Evolutionary conservation across 179 eudicot species (phyloP).

Genomic region (Drosera spatulata): DNA sequence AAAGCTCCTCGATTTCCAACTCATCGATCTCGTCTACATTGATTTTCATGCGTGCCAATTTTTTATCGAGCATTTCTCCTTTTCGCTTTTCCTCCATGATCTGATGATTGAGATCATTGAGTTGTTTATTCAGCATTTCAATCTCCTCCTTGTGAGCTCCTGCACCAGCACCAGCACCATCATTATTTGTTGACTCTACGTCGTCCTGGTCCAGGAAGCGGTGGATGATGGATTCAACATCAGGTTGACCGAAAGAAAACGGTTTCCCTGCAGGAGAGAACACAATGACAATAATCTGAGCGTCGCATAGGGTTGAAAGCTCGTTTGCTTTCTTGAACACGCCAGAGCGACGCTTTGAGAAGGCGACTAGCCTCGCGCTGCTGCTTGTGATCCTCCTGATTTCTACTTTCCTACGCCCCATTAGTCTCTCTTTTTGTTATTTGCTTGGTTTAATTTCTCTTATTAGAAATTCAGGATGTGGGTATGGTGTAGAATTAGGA

Average conservation of each 20-base stretch:
- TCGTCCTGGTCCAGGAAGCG: constrained; percentile 4
- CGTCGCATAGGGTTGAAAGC: constrained; percentile 14
- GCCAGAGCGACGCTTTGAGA: constrained; percentile 17
- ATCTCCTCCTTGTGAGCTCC: background rate
- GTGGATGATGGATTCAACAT: constrained; percentile 11
- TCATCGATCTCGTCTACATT: background rate
- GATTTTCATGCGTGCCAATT: too few relatives aligned
- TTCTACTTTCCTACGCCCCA: constrained; percentile 21
- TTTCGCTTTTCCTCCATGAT: background rate
- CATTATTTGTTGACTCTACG: background rate
- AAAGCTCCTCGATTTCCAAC: background rate
- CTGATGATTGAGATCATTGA: background rate
- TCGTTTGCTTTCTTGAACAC: constrained; percentile 23
- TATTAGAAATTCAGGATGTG: background rate
- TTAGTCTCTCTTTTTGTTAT: background rate
- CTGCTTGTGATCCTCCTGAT: constrained; percentile 14
- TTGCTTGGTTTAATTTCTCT: background rate
- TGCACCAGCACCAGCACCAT: background rate
- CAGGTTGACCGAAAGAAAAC: constrained; percentile 19
- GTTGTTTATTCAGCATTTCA: background rate
- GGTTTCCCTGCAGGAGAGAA: constrained; percentile 24
- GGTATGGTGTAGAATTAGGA: too few relatives aligned
- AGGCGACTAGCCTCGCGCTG: constrained; percentile 17
- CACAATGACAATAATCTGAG: constrained; percentile 12
- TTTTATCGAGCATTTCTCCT: background rate